Base-by-base conservation (phyloP, 1,284 basidiomycete species). In the Sporisorium graminicola region DNA sequence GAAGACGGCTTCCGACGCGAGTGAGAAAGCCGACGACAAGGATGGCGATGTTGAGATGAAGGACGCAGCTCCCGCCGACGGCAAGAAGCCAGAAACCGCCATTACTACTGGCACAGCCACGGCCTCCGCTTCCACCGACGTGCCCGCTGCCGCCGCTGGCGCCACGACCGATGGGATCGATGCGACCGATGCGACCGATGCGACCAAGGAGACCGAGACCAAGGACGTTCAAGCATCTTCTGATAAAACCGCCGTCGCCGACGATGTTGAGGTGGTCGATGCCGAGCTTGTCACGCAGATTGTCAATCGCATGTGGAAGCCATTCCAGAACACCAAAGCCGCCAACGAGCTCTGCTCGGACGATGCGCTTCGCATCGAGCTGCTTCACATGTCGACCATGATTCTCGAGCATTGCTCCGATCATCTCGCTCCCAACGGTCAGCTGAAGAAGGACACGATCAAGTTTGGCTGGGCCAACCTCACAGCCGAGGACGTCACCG, bases 401-500 rank as follows among this genome's bases (percentile, higher is more conserved):
- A 89, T 99, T 66, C 92, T 99, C 13, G 92, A 96, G 78, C 89
- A 93, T 81, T 95, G 93, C 78, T 90, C 91, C 1, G 88, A 91
- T 29, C 87, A 93, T 31, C 80, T 85, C 43, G 73, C 78, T n/a
- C 64, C 76, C 33, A 89, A 98, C 49, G 91, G 91, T 65, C 92
- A 94, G 57, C 90, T 90, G 44, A 91, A 93, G 86, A 98, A 96
- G 86, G 94, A 97, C 78, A 92, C 98, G 71, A 96, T 99, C 88
- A 95, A 93, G 86, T 93, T 94, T 65, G 94, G 94, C 14, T 98
- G 95, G 95, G 90, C 92, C 82, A 93, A 92, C 80, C 92, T 97
- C 79, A 90, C 89, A 29, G 81, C 83, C 9, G 94, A 95, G 50
- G 95, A 98, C 84, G 90, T 92, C 3, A 91, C 95, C 7, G 94